Percentiles rank a stretch among this genome's conserved stretches.
These are phyloP conservation scores for Aspergillus proliferans DNA, from an alignment of 2,329 filamentous ascomycete species.

Conservation along the genomic window DNA sequence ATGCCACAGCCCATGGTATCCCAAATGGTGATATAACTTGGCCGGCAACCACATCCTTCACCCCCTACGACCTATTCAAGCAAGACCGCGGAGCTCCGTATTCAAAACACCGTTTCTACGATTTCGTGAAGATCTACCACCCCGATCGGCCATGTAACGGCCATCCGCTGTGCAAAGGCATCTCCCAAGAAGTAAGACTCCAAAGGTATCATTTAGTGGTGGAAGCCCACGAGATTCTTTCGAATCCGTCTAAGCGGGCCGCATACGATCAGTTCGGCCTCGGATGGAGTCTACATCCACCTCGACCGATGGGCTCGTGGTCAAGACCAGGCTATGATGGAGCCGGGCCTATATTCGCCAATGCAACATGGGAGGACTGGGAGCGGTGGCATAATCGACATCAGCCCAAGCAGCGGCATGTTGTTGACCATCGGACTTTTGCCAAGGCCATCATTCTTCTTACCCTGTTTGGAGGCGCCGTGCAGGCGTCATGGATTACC, in stretches of 20 bases:
- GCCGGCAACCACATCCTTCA: slow-evolving; percentile 44
- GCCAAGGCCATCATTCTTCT: slow-evolving; percentile 64
- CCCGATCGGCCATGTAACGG: slow-evolving; percentile 61
- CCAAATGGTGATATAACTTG: slow-evolving; percentile 30
- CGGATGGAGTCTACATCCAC: slow-evolving; percentile 62
- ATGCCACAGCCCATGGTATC: slow-evolving; percentile 29
- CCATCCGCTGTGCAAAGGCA: slow-evolving; percentile 35
- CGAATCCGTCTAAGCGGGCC: slow-evolving; percentile 67
- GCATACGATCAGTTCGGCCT: slow-evolving; percentile 77
- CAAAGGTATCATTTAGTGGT: slow-evolving; percentile 88
- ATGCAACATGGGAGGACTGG: slow-evolving; percentile 99
- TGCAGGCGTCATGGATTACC: slow-evolving; percentile 65
- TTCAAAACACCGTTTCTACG: slow-evolving; percentile 76
- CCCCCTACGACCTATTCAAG: slow-evolving; percentile 85
- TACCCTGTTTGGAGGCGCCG: slow-evolving; percentile 62
- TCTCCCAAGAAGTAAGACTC: slow-evolving; percentile 60
- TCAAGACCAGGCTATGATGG: slow-evolving; percentile 10
- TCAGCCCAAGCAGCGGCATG: slow-evolving; percentile 38
- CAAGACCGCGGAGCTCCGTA: slow-evolving; percentile 60
- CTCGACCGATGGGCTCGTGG: slow-evolving; percentile 19
- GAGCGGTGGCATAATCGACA: slow-evolving; percentile 65
- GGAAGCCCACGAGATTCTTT: slow-evolving; percentile 80
- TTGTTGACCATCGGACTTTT: slow-evolving; percentile 76
- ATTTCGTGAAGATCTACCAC: slow-evolving; percentile 93
- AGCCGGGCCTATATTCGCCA: slow-evolving; percentile 51